Base-by-base conservation (phyloP, 2,329 filamentous ascomycete species). In the Stemphylium vesicarium region DNA sequence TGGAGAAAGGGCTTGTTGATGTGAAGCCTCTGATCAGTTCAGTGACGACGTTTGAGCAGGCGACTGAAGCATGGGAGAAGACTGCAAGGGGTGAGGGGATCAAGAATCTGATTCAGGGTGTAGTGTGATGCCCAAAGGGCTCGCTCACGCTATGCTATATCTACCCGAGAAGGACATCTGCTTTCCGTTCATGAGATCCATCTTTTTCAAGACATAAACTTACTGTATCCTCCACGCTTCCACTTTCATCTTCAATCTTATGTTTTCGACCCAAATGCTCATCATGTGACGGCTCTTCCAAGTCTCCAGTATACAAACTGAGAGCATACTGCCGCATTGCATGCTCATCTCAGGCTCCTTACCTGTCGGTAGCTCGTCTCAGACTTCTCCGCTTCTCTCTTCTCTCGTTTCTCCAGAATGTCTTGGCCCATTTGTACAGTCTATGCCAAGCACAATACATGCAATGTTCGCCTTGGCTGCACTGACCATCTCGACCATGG, bases 61-160 rank as follows among this genome's bases (percentile, higher is more conserved):
- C 71, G 12, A 66, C 60, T 2, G 48, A 62, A 10, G 71, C 70
- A 11, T 75, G 70, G 70, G 69, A 73, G 22, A 68, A 65, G 56
- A 73, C 70, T 12, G 60, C 59, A 2, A 64, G 56, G 15, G 68
- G 72, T 2, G 63, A 72, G 22, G 71, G 72, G 1, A 69, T 74
- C 47, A 74, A 75, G 59, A 74, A 73, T 39, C 24, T 74, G 51
- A 73, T 74, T 31, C 52, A 57, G 36, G 71, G 69, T 2, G 66
- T 70, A 15, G 43, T 57, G 38, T 63, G 65, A 48, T 70, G 46
- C 59, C 36, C 1, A 13, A 13, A 20, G 7, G 13, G 18, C 13
- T 2, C 13, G 8, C 16, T 12, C 6, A 4, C 15, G 26, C 11
- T 24, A 40, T 24, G 13, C 15, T 9, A 8, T 31, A 22, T 32